phyloP scores from a whole-genome alignment of 768 basidiomycete genomes.

The Rhizopogon roseolus region DNA sequence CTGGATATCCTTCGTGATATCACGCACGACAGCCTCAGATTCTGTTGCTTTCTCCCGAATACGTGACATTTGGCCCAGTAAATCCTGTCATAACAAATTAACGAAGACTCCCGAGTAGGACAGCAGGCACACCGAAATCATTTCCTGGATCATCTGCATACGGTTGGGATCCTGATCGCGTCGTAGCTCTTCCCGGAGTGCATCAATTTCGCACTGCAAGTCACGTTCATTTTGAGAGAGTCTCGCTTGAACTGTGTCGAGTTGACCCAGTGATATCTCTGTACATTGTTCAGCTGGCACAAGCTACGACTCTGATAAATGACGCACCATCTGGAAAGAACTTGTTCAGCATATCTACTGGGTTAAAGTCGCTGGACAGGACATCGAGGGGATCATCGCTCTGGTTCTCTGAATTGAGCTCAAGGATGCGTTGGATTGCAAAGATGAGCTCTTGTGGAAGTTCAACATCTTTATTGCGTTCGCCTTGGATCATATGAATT shows the following conservation, averaged over 20 bases:
- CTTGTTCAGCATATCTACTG: conserved; percentile 47
- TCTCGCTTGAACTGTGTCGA: conserved; percentile 65
- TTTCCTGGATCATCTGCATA: conserved; percentile 91
- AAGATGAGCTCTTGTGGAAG: conserved; percentile 65
- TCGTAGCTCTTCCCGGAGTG: conserved; percentile 61
- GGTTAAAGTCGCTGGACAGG: conserved; percentile 52
- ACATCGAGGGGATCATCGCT: conserved; percentile 60
- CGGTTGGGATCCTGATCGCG: conserved; percentile 80
- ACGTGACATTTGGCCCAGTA: conserved; percentile 91
- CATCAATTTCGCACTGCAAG: conserved; percentile 67
- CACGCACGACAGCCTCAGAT: conserved; percentile 91
- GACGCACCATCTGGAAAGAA: conserved; percentile 77
- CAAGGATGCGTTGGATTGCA: conserved; percentile 67
- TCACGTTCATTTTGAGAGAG: conserved; percentile 66
- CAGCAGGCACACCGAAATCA: conserved; percentile 73
- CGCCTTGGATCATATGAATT: not conserved
- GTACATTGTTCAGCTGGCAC: not conserved
- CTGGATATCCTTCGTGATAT: conserved; percentile 97
- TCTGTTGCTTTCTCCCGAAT: conserved; percentile 97
- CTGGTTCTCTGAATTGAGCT: conserved; percentile 38
- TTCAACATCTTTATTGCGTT: conserved; percentile 31
- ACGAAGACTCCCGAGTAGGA: conserved; percentile 3
- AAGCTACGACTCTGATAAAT: conserved; percentile 1
- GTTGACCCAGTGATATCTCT: conserved; percentile 75
- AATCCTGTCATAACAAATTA: conserved; percentile 50